These are phyloP conservation scores for Pyrenophora teres DNA, from an alignment of 2,329 filamentous ascomycete species.

Conservation along the genomic window DNA sequence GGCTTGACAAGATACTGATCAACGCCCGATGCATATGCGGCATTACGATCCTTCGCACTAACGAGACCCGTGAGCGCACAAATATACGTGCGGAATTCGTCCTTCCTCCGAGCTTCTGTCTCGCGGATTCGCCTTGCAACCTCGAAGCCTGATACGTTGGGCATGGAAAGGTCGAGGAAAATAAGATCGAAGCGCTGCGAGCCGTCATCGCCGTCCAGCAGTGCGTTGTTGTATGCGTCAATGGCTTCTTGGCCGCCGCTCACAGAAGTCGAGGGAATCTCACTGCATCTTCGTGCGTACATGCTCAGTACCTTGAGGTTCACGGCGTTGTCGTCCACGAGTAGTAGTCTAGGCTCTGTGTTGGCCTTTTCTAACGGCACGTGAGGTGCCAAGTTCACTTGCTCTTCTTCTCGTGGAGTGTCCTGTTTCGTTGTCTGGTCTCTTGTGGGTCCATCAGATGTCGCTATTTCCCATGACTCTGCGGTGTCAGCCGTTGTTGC, in stretches of 20 bases:
- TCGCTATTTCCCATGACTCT: not conserved
- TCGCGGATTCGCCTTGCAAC: slow-evolving; percentile 12
- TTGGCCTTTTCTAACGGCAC: not conserved
- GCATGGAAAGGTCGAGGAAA: slow-evolving; percentile 12
- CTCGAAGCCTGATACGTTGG: slow-evolving; percentile 8
- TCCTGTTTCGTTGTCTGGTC: not conserved
- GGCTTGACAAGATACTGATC: slow-evolving; percentile 11
- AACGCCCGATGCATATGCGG: slow-evolving; percentile 10
- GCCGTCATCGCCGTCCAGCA: not conserved
- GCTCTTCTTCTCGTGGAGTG: not conserved
- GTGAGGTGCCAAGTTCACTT: not conserved
- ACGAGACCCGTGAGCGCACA: slow-evolving; percentile 12
- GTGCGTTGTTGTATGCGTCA: slow-evolving; percentile 2
- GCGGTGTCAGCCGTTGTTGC: not conserved
- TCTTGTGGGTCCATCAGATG: not conserved
- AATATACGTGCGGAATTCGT: slow-evolving; percentile 5
- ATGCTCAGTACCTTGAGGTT: slow-evolving; percentile 11
- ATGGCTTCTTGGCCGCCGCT: slow-evolving; percentile 10
- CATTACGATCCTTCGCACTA: slow-evolving; percentile 10
- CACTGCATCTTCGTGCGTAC: slow-evolving; percentile 11
- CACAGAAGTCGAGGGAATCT: slow-evolving; percentile 1
- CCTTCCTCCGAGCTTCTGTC: not conserved
- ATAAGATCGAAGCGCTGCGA: slow-evolving; percentile 9
- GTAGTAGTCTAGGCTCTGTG: slow-evolving; percentile 5
- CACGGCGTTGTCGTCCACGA: slow-evolving; percentile 12